Evolutionary conservation across 2,329 filamentous ascomycete species (phyloP), one percentile per base, ranked within the genome.

Genomic region (Shiraia sp.): DNA sequence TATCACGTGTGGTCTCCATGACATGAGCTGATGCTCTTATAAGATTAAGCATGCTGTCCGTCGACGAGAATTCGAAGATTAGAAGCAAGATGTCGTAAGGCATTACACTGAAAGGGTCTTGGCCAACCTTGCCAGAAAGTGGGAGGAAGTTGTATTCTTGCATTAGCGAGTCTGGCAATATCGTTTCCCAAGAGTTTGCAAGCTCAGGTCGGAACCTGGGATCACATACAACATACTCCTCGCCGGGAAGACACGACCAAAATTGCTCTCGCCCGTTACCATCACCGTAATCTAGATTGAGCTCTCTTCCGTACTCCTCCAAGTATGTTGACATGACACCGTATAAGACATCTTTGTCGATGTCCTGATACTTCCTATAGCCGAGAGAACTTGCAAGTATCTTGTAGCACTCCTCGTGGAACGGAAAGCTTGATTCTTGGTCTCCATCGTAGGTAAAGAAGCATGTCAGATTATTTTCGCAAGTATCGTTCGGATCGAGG

Each of bases 351-450:
- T 60, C 44, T 27, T 45, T 54, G 13, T 57, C 29, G 9, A 60
- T 42, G 6, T 32, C 33, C 0, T 19, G 28, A 3, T 23, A 14
- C 9, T 47, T 32, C 0, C 32, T 16, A 17, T 38, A 43, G 6
- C 49, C 53, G 3, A 59, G n/a, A 12, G 27, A 37, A 16, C 36
- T 40, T 6, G 48, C 45, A 2, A 61, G 47, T 22, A 60, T 29
- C 8, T 45, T 29, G 32, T 47, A 52, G 19, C 58, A 61, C 2
- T 41, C 41, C 17, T 52, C 45, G 33, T 60, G 57, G 15, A 60
- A 55, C 3, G 55, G 56, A 32, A 44, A 59, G 10, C 39, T 40
- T 5, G 15, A 14, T 14, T 28, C 15, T 6, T 27, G 14, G 9
- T 38, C 17, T 22, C 17, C 27, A 10, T 45, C 34, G 5, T 40